phyloP scores from a whole-genome alignment of 495 filamentous ascomycete species.

The Delitschia confertaspora region DNA sequence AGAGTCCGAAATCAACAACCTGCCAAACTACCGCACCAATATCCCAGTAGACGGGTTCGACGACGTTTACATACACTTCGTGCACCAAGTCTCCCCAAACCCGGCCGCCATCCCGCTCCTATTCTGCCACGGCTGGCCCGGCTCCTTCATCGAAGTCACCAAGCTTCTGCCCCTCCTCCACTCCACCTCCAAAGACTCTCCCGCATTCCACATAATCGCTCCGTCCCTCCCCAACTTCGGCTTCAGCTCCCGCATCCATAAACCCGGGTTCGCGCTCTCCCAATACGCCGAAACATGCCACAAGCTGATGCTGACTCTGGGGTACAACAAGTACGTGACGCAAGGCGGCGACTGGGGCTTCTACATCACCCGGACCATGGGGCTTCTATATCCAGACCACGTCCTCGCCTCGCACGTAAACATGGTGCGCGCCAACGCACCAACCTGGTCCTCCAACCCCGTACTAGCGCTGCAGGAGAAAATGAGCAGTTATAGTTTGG shows the following conservation, averaged over 20 bases:
- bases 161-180: slow-evolving; percentile 52
- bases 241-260: slow-evolving; percentile 49
- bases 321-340: slow-evolving; percentile 57
- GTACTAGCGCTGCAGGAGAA: slow-evolving; percentile 39
- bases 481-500: slow-evolving; percentile 33
- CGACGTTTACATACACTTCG: slow-evolving; percentile 34
- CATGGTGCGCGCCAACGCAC: slow-evolving; percentile 41
- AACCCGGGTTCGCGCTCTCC: slow-evolving; percentile 47
- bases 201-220: slow-evolving; percentile 59
- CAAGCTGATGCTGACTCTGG: slow-evolving; percentile 58
- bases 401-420: slow-evolving; percentile 60
- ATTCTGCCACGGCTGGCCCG: slow-evolving; percentile 45
- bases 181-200: slow-evolving; percentile 34
- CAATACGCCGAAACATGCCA: slow-evolving; percentile 57
- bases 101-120: slow-evolving; percentile 33
- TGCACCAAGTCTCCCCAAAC: slow-evolving; percentile 29
- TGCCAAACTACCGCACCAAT: slow-evolving; percentile 31
- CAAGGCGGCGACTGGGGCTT: slow-evolving; percentile 65
- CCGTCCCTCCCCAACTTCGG: slow-evolving; percentile 67
- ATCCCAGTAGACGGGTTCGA: slow-evolving; percentile 33
- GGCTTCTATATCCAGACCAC: slow-evolving; percentile 45
- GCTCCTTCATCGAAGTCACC: slow-evolving; percentile 58
- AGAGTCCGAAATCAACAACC: slow-evolving; percentile 33
- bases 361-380: slow-evolving; percentile 51
- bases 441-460: slow-evolving; percentile 34